Base-by-base conservation (phyloP, 345 rosid genomes). In the Zanthoxylum bungeanum region DNA sequence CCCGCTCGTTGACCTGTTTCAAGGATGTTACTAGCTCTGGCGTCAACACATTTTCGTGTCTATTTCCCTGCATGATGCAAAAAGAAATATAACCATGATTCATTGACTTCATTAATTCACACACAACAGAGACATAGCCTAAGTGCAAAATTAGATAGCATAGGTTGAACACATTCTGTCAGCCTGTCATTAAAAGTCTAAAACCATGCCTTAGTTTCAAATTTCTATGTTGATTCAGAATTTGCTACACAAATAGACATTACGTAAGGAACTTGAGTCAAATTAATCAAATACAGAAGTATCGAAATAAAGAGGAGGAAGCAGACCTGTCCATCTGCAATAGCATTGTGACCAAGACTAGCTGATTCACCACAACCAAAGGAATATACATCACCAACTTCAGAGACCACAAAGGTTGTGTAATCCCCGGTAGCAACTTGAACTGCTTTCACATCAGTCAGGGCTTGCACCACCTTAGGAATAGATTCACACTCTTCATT, bases 351-450 rank as follows among this genome's bases (percentile, higher is more conserved):
- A 33, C 98, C 99, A 3, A 95, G 92, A 85, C 93, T 95, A 63
- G 97, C 87, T 40, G 96, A 92, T 78, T 95, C 97, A 1, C 96
- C 97, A 44, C 96, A 85, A 5, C 99, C 99, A 57, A 95, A 95
- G 8, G 99, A 95, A 81, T 95, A 92, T 5, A 95, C 99, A 64
- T 88, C 90, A 30, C 98, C 99, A 19, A 83, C 88, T 61, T 92
- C 91, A 22, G 98, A 85, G 17, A 89, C 91, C 51, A 95, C 91
- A 69, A 92, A 95, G 25, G 99, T 92, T 8, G 98, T 88, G 81
- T 92, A 92, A 66, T 91, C 96, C 69, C 98, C 98, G 0, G 99
- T 87, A 36, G 97, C 91, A 25, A 95, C 92, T 63, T 91, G 90
- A 60, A 89, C 87, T 9, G 93, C 98, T 83, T 92, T 95, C 75